These are phyloP conservation scores for Pythium volutum DNA, from an alignment of 352 stramenopile species.

Conservation along the genomic window DNA sequence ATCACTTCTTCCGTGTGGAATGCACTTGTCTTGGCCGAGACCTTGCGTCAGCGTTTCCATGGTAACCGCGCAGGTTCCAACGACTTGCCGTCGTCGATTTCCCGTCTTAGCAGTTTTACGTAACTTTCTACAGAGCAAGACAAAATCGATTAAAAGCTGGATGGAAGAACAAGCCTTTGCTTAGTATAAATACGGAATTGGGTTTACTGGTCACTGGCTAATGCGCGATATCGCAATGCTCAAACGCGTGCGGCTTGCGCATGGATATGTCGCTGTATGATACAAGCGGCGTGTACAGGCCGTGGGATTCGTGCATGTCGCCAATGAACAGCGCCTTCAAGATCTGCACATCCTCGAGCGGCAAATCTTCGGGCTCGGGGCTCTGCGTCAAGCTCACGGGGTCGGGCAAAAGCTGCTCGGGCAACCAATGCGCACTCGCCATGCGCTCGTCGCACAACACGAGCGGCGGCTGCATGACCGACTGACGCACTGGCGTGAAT, in stretches of 20 bases:
- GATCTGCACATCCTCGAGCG: constrained; percentile 9
- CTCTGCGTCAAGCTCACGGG: neutral
- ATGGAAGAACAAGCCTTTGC: no score
- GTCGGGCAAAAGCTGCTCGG: constrained; percentile 1
- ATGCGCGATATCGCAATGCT: constrained; percentile 2
- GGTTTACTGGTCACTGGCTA: neutral
- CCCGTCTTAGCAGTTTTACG: no score
- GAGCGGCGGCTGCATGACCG: neutral
- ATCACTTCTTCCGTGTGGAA: no score
- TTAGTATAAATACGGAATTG: neutral
- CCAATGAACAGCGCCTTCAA: constrained; percentile 9
- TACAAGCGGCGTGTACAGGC: no score
- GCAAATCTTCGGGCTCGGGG: neutral
- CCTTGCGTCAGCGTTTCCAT: no score
- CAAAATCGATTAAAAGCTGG: no score
- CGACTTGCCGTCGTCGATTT: no score
- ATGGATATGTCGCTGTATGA: neutral
- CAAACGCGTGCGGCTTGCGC: constrained; percentile 6
- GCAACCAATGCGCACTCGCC: neutral
- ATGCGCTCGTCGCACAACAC: neutral
- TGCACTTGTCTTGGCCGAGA: no score
- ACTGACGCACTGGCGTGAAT: neutral
- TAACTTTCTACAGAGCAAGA: no score
- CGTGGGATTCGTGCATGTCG: neutral
- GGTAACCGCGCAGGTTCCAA: no score